Conservation (phyloP, 2,329 filamentous ascomycete species). For the Hysterium pulicare region DNA sequence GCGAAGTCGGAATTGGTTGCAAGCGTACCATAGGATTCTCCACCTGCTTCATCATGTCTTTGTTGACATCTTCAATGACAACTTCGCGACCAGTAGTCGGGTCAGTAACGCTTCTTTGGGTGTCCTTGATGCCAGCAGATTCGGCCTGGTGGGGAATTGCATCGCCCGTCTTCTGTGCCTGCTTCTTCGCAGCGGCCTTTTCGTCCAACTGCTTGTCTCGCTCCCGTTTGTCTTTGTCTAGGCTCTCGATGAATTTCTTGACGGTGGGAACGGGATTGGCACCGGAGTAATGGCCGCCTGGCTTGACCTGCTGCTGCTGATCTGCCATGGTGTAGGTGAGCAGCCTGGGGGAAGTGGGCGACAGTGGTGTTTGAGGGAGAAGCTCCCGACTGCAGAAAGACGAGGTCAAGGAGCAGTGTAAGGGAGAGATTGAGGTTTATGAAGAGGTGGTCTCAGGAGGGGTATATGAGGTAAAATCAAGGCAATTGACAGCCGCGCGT, state of each 20-base stretch:
- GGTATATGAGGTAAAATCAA: no score
- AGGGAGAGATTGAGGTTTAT: neutral
- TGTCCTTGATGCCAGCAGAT: conserved; percentile 43
- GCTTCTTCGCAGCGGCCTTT: conserved; percentile 44
- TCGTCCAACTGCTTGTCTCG: conserved; percentile 71
- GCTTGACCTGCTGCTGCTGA: conserved; percentile 44
- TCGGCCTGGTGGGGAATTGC: conserved; percentile 48
- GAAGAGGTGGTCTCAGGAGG: neutral
- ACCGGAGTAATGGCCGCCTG: conserved; percentile 74
- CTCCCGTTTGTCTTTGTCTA: conserved; percentile 75
- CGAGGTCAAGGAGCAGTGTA: neutral
- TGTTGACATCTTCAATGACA: conserved; percentile 76
- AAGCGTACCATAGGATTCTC: conserved; percentile 66
- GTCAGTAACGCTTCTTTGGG: conserved; percentile 68
- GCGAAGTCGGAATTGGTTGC: neutral
- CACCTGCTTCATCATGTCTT: conserved; percentile 65
- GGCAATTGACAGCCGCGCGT: no score
- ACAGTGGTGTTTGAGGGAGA: conserved; percentile 9
- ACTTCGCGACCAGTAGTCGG: conserved; percentile 85
- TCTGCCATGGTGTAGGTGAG: conserved; percentile 39
- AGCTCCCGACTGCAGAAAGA: neutral
- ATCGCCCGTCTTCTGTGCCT: conserved; percentile 38
- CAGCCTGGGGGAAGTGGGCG: conserved; percentile 2
- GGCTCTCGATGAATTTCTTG: conserved; percentile 72
- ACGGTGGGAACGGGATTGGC: conserved; percentile 84